phyloP scores from a whole-genome alignment of 2,329 filamentous ascomycete species.

The Pseudocercospora ulei region DNA sequence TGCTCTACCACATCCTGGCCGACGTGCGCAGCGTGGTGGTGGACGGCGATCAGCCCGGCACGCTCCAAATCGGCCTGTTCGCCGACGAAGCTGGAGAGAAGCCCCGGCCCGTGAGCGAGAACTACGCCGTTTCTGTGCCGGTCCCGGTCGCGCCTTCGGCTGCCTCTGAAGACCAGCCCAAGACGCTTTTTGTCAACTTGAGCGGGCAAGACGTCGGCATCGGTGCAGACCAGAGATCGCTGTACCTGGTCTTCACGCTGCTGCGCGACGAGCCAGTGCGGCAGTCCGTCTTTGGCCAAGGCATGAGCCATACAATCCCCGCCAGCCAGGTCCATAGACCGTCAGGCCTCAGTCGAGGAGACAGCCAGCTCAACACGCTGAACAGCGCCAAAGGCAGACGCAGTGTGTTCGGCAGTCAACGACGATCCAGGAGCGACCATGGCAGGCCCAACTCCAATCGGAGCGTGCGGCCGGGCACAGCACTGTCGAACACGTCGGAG shows the following conservation, averaged over 20 bases:
- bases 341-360: slow-evolving; percentile 16
- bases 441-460: slow-evolving; percentile 18
- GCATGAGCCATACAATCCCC: slow-evolving; percentile 14
- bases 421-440: slow-evolving; percentile 31
- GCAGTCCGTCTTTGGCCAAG: slow-evolving; percentile 21
- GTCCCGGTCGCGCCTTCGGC: slow-evolving; percentile 61
- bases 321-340: slow-evolving; percentile 7
- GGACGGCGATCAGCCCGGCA: slow-evolving; percentile 63
- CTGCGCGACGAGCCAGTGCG: slow-evolving; percentile 48
- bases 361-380: slow-evolving; percentile 17
- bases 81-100: slow-evolving; percentile 56
- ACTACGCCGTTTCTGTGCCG: slow-evolving; percentile 67
- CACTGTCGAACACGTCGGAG: slow-evolving; percentile 25
- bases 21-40: slow-evolving; percentile 76
- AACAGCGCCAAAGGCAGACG: slow-evolving; percentile 37
- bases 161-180: slow-evolving; percentile 57
- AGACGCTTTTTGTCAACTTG: slow-evolving; percentile 80
- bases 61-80: slow-evolving; percentile 67
- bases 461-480: slow-evolving; percentile 23
- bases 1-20: slow-evolving; percentile 71
- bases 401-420: slow-evolving; percentile 58
- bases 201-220: slow-evolving; percentile 64
- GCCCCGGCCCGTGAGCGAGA: slow-evolving; percentile 66
- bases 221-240: slow-evolving; percentile 52
- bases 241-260: slow-evolving; percentile 78